phyloP scores from a whole-genome alignment of 768 basidiomycete genomes.

The Lepiota subincarnata region DNA sequence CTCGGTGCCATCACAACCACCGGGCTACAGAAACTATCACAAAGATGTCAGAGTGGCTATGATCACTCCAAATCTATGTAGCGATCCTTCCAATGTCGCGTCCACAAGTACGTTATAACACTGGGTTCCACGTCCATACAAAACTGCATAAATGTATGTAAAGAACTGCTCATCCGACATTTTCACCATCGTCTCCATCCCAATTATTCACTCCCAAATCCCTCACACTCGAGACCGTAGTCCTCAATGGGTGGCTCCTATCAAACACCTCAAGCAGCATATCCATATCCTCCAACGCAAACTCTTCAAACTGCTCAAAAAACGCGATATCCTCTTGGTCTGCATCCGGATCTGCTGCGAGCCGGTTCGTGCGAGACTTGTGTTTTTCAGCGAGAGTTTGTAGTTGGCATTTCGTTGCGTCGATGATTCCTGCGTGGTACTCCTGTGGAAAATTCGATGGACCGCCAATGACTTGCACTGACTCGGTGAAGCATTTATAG shows the following conservation, averaged over 20 bases:
- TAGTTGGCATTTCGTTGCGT: slow-evolving; percentile 70
- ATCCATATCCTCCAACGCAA: slow-evolving; percentile 75
- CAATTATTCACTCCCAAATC: slow-evolving; percentile 58
- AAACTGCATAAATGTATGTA: too few species aligned
- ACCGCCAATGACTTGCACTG: slow-evolving; percentile 55
- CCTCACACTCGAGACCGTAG: slow-evolving; percentile 68
- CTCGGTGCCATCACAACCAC: too few species aligned
- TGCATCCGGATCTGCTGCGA: slow-evolving; percentile 22
- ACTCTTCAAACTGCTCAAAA: slow-evolving; percentile 81
- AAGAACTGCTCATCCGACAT: slow-evolving; percentile 11
- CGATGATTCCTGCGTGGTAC: slow-evolving; percentile 50
- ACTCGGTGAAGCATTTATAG: slow-evolving; percentile 66
- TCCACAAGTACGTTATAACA: too few species aligned
- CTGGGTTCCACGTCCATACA: too few species aligned
- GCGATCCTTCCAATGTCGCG: too few species aligned
- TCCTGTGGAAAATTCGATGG: slow-evolving; percentile 48
- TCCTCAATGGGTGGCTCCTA: slow-evolving; percentile 54
- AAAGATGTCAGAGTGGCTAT: too few species aligned
- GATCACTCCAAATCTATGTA: too few species aligned
- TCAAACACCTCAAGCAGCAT: slow-evolving; percentile 58
- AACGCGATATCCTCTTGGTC: slow-evolving; percentile 69
- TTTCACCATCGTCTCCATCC: slow-evolving; percentile 40
- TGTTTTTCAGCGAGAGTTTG: slow-evolving; percentile 65
- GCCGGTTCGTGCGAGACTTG: slow-evolving; percentile 42
- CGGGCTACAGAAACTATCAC: too few species aligned